Conservation (phyloP, 768 basidiomycete species). For the Paxillus involutus region DNA sequence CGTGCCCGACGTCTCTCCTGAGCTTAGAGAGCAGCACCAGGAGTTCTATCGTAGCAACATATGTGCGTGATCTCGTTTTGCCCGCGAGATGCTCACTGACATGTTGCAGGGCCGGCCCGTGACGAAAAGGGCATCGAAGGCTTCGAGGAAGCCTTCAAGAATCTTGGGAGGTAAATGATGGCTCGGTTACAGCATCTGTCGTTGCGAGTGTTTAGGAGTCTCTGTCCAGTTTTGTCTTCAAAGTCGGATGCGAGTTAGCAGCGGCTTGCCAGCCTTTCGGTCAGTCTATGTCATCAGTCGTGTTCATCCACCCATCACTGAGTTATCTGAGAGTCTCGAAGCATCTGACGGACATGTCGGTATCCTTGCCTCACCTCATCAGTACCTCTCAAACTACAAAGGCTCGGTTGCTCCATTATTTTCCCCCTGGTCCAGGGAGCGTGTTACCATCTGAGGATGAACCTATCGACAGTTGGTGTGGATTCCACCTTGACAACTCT, state of each 20-base stretch:
- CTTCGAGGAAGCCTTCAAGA: slow-evolving; percentile 88
- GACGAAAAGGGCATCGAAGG: slow-evolving; percentile 63
- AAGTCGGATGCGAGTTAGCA: slow-evolving; percentile 80
- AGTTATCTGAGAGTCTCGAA: slow-evolving; percentile 49
- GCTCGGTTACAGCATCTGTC: background rate
- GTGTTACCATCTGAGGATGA: slow-evolving; percentile 49
- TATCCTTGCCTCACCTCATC: slow-evolving; percentile 75
- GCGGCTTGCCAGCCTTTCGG: slow-evolving; percentile 91
- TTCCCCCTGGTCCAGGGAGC: slow-evolving; percentile 58
- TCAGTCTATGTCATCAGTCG: slow-evolving; percentile 26
- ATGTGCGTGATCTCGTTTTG: slow-evolving; percentile 47
- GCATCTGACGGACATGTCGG: slow-evolving; percentile 58
- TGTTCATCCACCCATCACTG: background rate
- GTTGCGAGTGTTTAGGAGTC: slow-evolving; percentile 2
- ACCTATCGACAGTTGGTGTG: slow-evolving; percentile 87
- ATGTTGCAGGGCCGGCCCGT: slow-evolving; percentile 58
- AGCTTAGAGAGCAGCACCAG: slow-evolving; percentile 56
- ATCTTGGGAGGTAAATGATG: slow-evolving; percentile 59
- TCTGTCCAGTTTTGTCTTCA: slow-evolving; percentile 65
- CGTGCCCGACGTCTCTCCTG: slow-evolving; percentile 54
- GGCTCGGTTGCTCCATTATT: slow-evolving; percentile 95
- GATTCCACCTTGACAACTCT: slow-evolving; percentile 92
- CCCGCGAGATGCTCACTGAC: background rate
- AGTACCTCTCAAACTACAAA: slow-evolving; percentile 80
- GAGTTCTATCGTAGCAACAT: slow-evolving; percentile 91